Evolutionary conservation across 2,329 filamentous ascomycete genomes (phyloP), one percentile per base, ranked within the genome.

Genomic region (Tolypocladium sp.): DNA sequence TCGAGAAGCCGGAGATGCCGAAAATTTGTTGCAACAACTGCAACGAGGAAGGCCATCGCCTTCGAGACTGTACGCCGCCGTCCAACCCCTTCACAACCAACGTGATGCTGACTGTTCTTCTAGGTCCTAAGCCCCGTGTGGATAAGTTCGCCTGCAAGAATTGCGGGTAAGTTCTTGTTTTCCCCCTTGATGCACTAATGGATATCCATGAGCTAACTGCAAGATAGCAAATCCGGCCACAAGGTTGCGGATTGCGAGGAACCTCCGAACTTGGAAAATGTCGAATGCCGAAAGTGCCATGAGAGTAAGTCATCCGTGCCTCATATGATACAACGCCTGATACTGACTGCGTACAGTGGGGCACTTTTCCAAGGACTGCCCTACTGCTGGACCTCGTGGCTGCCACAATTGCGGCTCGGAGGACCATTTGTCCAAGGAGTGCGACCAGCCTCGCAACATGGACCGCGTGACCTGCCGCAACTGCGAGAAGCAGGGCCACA

Each of bases 71-170:
- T 85, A 67, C 72, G 81, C 73, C 58, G 20, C 9, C 25, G 51
- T 44, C 4, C 6, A 20, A 25, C n/a, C 33, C 27, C 27, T 41
- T 61, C 33, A 58, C 57, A 25, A 37, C n/a, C 38, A 20, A 13
- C 35, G 8, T 7, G 12, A 17, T 15, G 15, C 41, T 53, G 35
- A 59, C 62, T 66, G 59, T 63, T 42, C 15, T 52, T 30, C 17
- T 51, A 84, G 83, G 84, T 66, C 79, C 82, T 4, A 72, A 76
- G n/a, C 82, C 83, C 30, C 83, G 88, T 56, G 73, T 83, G 37
- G 83, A 88, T 74, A 85, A 78, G 59, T 86, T 81, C 63, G 84
- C 83, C 9, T 90, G 87, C 80, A 83, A 81, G 69, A 90, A 90
- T 69, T 90, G 87, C 75, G 82, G 81, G 77, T 79, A 64, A 60